Conservation (phyloP, 331 rosid genomes). For the Quercus tomentella region DNA sequence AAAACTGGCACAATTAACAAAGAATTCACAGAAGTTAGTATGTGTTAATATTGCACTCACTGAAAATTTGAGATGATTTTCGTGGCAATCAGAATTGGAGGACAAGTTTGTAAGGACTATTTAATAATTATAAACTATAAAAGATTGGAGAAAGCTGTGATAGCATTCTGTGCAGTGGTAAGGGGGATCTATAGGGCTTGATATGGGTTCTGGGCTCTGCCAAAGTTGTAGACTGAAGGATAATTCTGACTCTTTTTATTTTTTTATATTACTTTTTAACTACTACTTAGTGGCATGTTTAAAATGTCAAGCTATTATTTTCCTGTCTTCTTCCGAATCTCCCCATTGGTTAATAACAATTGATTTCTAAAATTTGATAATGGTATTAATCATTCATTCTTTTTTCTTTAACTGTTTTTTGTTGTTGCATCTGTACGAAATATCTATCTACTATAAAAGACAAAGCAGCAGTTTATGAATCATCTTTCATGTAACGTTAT, state of each 20-base stretch:
- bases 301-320: neutral
- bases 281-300: neutral
- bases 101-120: neutral
- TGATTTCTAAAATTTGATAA: neutral
- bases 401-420: neutral
- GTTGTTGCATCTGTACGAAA: neutral
- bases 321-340: neutral
- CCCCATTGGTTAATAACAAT: neutral
- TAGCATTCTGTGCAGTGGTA: neutral
- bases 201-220: neutral
- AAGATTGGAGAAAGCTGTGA: neutral
- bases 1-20: neutral
- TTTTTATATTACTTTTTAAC: neutral
- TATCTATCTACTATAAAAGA: neutral
- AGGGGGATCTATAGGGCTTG: neutral
- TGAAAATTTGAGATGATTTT: neutral
- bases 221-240: neutral
- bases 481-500: neutral
- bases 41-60: neutral
- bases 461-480: neutral
- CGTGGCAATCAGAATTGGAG: neutral
- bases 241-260: neutral
- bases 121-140: neutral
- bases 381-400: neutral
- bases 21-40: neutral